phyloP scores from a whole-genome alignment of 163 green algal species.

The Scenedesmus sp. region DNA sequence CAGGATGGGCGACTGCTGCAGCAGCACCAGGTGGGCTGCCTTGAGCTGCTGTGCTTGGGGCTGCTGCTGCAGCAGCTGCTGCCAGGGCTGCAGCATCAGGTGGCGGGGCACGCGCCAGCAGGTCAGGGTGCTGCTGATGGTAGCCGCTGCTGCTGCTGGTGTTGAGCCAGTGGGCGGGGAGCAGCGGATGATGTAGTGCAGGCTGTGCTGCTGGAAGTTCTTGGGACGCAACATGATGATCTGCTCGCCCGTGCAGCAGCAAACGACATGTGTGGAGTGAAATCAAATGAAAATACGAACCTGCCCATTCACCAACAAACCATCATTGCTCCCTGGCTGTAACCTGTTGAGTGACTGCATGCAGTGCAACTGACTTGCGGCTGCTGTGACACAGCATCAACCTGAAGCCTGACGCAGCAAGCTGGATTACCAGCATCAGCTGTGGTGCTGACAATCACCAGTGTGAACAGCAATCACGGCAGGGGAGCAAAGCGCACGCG shows the following conservation, averaged over 20 bases:
- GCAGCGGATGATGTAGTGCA: conserved; percentile 56
- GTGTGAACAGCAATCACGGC: too few species aligned
- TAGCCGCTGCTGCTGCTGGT: background rate
- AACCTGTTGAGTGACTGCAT: too few species aligned
- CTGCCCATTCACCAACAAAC: too few species aligned
- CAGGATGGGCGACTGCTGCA: background rate
- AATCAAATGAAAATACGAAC: too few species aligned
- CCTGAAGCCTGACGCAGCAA: too few species aligned
- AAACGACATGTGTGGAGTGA: too few species aligned
- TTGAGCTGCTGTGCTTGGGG: background rate
- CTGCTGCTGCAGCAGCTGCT: conserved; percentile 61
- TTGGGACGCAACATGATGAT: conserved; percentile 64
- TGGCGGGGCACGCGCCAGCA: conserved; percentile 64
- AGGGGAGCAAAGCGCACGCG: too few species aligned
- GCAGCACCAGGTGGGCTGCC: conserved; percentile 6
- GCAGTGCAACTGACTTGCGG: too few species aligned
- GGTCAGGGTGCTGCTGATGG: conserved; percentile 10
- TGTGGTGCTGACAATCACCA: too few species aligned
- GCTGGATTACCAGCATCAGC: too few species aligned
- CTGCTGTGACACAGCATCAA: too few species aligned
- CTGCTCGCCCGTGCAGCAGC: conserved; percentile 38
- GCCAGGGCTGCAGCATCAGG: conserved; percentile 45
- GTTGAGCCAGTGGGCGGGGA: background rate
- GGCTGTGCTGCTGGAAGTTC: conserved; percentile 55
- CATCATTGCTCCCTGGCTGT: too few species aligned